Conservation (phyloP, 2,329 filamentous ascomycete genomes). For the Coniochaeta hoffmannii region DNA sequence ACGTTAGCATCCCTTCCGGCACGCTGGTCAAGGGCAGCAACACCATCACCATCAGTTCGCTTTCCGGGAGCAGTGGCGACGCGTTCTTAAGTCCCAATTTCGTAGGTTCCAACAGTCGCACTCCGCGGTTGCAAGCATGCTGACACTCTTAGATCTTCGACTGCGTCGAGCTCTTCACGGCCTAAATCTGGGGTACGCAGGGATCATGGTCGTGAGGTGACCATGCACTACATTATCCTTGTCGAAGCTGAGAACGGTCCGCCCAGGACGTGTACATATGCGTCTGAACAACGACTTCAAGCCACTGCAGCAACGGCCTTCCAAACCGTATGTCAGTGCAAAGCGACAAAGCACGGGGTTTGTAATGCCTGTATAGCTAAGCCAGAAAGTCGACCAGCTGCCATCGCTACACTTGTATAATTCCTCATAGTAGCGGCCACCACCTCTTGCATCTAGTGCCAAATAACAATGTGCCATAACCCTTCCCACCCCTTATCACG, state of each 20-base stretch:
- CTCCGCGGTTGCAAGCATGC: neutral
- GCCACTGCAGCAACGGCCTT: too few species aligned
- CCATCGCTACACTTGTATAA: neutral
- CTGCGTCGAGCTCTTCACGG: constrained; percentile 2
- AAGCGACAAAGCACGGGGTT: too few species aligned
- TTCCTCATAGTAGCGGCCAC: neutral
- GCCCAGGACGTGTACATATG: too few species aligned
- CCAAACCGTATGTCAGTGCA: too few species aligned
- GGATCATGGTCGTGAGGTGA: too few species aligned
- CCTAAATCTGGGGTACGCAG: too few species aligned
- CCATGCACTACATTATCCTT: too few species aligned
- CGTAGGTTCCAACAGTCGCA: constrained; percentile 20
- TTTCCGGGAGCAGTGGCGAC: constrained; percentile 50
- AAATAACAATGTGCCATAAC: neutral
- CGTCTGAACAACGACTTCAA: neutral
- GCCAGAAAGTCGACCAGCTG: neutral
- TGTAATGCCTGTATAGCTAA: neutral
- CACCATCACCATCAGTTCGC: constrained; percentile 52
- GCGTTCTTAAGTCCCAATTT: constrained; percentile 52
- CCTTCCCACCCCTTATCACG: neutral
- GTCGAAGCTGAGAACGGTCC: too few species aligned
- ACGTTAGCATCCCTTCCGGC: constrained; percentile 51
- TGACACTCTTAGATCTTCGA: constrained; percentile 20
- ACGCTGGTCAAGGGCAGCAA: constrained; percentile 53
- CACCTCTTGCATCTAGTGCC: neutral